These are phyloP conservation scores for Echeveria elegans DNA, from an alignment of 164 flowering plant species.

Conservation along the genomic window DNA sequence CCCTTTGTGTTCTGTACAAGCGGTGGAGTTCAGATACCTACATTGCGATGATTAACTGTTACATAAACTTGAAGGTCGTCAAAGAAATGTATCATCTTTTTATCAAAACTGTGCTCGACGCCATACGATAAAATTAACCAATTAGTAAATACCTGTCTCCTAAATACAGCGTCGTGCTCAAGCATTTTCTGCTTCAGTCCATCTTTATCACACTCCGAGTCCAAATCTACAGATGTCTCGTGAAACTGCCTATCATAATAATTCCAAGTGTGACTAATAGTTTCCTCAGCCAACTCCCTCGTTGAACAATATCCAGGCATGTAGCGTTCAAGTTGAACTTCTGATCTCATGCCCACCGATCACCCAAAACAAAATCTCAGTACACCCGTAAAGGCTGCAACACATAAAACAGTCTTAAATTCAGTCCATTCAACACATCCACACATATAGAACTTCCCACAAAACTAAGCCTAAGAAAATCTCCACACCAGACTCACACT, in stretches of 20 bases:
- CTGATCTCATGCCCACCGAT: slow-evolving; percentile 82
- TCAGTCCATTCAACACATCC: not conserved
- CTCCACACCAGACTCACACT: not conserved
- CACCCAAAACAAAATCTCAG: slow-evolving; percentile 13
- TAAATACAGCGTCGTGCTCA: slow-evolving; percentile 73
- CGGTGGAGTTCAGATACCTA: slow-evolving; percentile 94
- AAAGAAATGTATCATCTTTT: no score
- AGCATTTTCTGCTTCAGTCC: slow-evolving; percentile 69
- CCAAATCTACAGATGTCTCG: slow-evolving; percentile 27
- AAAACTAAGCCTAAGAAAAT: no score
- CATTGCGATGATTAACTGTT: not conserved
- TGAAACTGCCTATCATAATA: slow-evolving; percentile 41
- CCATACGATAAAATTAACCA: not conserved
- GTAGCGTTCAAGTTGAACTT: slow-evolving; percentile 61
- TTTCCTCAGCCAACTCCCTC: slow-evolving; percentile 75
- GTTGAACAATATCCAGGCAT: slow-evolving; percentile 56
- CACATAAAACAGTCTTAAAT: not conserved
- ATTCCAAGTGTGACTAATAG: slow-evolving; percentile 61
- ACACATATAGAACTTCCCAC: no score
- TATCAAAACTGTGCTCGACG: not conserved
- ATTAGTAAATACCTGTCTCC: slow-evolving; percentile 51
- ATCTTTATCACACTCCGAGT: slow-evolving; percentile 55
- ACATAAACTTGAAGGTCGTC: not conserved
- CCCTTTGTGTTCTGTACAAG: slow-evolving; percentile 70
- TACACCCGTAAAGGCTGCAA: not conserved